Evolutionary conservation across 2,329 filamentous ascomycete genomes (phyloP).

Genomic region (Fusarium sp.): DNA sequence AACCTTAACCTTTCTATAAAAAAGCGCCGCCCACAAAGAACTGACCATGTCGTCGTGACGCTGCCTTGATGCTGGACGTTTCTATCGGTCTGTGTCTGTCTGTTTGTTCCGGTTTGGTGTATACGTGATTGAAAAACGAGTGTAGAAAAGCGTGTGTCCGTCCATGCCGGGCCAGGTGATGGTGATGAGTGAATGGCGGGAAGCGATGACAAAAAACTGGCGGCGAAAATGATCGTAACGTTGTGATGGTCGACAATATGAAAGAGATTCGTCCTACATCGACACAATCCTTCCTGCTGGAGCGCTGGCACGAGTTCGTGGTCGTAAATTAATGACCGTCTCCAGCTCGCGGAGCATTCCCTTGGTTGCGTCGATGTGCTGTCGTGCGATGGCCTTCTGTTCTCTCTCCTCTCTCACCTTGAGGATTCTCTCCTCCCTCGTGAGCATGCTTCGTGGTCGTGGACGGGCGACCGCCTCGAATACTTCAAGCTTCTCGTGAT

Average conservation of each 20-base stretch:
- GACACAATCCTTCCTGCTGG: slow-evolving; percentile 55
- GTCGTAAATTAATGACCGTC: slow-evolving; percentile 78
- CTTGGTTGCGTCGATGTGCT: slow-evolving; percentile 82
- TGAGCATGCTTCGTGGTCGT: slow-evolving; percentile 76
- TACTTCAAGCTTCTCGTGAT: slow-evolving; percentile 78
- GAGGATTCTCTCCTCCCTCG: slow-evolving; percentile 86
- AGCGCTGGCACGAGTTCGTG: slow-evolving; percentile 53
- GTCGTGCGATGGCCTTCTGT: slow-evolving; percentile 76
- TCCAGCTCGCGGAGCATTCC: slow-evolving; percentile 95
- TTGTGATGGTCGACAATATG: slow-evolving; percentile 11
- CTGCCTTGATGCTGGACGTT: slow-evolving; percentile 24
- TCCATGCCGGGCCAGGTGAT: slow-evolving; percentile 10
- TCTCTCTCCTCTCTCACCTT: slow-evolving; percentile 91
- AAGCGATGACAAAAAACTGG: slow-evolving; percentile 12
- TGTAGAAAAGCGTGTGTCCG: slow-evolving; percentile 17
- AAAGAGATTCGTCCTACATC: slow-evolving; percentile 49
- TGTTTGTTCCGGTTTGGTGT: slow-evolving; percentile 16
- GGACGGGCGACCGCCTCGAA: slow-evolving; percentile 90
- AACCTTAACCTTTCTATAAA: slow-evolving; percentile 29
- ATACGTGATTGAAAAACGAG: slow-evolving; percentile 27
- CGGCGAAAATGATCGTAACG: slow-evolving; percentile 15
- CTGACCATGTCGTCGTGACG: slow-evolving; percentile 38
- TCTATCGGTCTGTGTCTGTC: slow-evolving; percentile 25
- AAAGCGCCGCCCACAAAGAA: slow-evolving; percentile 26
- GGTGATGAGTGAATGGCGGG: slow-evolving; percentile 1